phyloP scores from a whole-genome alignment of 2,329 filamentous ascomycete genomes.

The Cercospora nicotianae region DNA sequence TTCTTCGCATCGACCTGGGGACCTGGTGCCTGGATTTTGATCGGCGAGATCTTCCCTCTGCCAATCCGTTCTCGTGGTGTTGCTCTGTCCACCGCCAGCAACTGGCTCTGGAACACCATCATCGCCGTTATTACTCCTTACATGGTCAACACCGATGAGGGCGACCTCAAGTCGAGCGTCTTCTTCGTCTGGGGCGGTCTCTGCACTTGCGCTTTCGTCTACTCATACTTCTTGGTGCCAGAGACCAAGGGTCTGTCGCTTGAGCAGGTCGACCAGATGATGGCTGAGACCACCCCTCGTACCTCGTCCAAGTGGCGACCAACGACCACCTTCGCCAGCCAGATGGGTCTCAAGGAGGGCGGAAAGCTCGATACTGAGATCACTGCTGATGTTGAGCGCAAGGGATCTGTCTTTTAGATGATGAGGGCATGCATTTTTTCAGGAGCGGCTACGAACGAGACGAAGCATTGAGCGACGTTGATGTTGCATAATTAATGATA shows the following conservation, averaged over 20 bases:
- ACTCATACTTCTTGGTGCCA: conserved; percentile 58
- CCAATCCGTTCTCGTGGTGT: conserved; percentile 87
- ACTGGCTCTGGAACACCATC: conserved; percentile 72
- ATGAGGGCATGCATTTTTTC: conserved; percentile 20
- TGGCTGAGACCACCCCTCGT: conserved; percentile 79
- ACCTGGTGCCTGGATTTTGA: conserved; percentile 69
- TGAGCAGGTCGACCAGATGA: conserved; percentile 85
- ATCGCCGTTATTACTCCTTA: conserved; percentile 53
- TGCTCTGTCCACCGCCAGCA: conserved; percentile 80
- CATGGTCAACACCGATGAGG: conserved; percentile 61
- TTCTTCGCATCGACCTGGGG: conserved; percentile 91
- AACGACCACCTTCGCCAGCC: conserved; percentile 39
- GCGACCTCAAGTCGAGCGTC: conserved; percentile 49
- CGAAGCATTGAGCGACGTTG: conserved; percentile 13
- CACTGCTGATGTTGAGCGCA: conserved; percentile 39
- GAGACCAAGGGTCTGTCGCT: conserved; percentile 86
- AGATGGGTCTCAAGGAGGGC: conserved; percentile 38
- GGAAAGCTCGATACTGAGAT: conserved; percentile 35
- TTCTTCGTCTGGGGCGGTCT: conserved; percentile 52
- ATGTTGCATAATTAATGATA: conserved; percentile 14
- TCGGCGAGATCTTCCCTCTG: conserved; percentile 87
- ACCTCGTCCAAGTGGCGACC: conserved; percentile 67
- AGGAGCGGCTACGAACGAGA: conserved; percentile 28
- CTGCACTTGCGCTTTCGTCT: conserved; percentile 54
- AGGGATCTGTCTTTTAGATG: conserved; percentile 38